Percentiles rank a stretch among this genome's conserved stretches.
phyloP scores from a whole-genome alignment of 75 land plant genomes.

The Ceratopteris richardii region DNA sequence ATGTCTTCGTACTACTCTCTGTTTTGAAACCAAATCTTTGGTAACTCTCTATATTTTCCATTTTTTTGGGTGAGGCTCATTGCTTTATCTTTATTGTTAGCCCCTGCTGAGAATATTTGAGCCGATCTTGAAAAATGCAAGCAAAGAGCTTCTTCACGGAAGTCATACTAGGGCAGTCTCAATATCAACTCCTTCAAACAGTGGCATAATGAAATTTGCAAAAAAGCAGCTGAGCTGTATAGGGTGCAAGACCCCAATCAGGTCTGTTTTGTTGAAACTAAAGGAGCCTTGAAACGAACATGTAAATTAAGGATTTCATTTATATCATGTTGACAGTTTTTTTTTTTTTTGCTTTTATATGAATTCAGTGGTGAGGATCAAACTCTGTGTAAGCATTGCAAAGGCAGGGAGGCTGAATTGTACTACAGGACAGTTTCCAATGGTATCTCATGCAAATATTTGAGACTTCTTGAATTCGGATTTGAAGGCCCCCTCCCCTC shows the following conservation, averaged over 20 bases:
- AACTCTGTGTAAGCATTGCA: slow-evolving; percentile 84
- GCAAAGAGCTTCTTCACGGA: slow-evolving; percentile 83
- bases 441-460: slow-evolving; percentile 57
- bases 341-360: neutral
- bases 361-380: slow-evolving; percentile 51
- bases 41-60: too few species aligned
- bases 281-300: neutral
- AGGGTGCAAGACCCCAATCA: slow-evolving; percentile 88
- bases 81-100: too few species aligned
- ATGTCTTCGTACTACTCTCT: too few species aligned
- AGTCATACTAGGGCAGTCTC: slow-evolving; percentile 87
- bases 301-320: neutral
- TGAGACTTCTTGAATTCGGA: too few species aligned
- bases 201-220: slow-evolving; percentile 99
- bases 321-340: neutral
- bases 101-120: slow-evolving; percentile 90
- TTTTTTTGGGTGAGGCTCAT: too few species aligned
- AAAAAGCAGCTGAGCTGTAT: slow-evolving; percentile 86
- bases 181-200: slow-evolving; percentile 83
- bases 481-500: too few species aligned
- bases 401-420: slow-evolving; percentile 93
- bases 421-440: slow-evolving; percentile 82
- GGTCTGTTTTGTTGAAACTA: slow-evolving; percentile 50
- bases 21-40: too few species aligned
- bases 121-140: slow-evolving; percentile 90